A percentile compares a stretch with the other conserved stretches of the same genome.
Conservation (phyloP, 345 rosid species). For the Garcia nutans region DNA sequence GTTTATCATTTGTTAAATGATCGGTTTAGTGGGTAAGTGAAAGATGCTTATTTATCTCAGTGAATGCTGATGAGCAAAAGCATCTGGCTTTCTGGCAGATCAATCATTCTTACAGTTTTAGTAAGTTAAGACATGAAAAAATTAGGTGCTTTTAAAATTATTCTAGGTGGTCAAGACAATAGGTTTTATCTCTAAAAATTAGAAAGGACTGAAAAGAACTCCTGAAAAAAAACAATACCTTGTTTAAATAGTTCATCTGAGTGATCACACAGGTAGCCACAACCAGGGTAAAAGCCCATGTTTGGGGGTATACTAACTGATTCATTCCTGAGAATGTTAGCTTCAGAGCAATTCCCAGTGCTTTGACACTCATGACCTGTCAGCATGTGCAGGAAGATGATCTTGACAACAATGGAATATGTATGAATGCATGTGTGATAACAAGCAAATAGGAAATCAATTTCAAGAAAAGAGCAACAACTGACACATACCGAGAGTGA, state of each 20-base stretch:
- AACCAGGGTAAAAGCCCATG: constrained; percentile 30
- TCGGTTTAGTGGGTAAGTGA: too few relatives aligned
- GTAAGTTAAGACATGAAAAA: neutral
- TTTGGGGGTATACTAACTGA: constrained; percentile 28
- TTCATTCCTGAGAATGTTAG: constrained; percentile 34
- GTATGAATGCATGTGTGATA: neutral
- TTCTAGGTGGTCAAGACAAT: neutral
- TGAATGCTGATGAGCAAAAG: too few relatives aligned
- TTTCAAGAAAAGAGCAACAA: neutral
- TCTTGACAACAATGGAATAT: neutral
- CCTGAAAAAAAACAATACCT: constrained; percentile 17
- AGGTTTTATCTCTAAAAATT: neutral
- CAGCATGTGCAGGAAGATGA: neutral
- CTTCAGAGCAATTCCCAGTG: constrained; percentile 35
- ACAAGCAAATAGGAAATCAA: too few relatives aligned
- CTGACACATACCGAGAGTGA: constrained; percentile 21
- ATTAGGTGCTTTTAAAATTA: neutral
- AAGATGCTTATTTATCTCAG: too few relatives aligned
- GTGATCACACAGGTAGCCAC: constrained; percentile 27
- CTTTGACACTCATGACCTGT: constrained; percentile 39
- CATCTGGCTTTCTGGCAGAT: too few relatives aligned
- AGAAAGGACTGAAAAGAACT: neutral
- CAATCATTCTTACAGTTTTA: neutral
- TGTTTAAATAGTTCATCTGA: constrained; percentile 37
- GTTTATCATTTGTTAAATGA: too few relatives aligned